Percentiles rank a stretch among this genome's conserved stretches.
phyloP scores from a whole-genome alignment of 176 grass and related monocot species.

The Sorghum bicolor region DNA sequence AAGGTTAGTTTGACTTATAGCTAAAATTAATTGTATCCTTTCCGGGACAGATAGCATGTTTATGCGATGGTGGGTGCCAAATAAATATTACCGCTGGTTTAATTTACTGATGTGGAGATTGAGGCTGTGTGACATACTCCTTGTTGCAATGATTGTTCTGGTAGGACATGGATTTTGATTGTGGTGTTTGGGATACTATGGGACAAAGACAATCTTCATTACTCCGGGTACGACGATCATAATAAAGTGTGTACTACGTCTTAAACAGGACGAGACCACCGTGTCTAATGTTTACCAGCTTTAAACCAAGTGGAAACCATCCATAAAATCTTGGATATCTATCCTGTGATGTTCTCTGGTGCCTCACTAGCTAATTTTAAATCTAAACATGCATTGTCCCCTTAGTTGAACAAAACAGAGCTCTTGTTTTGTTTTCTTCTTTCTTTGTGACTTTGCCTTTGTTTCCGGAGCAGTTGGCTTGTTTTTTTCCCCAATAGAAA shows the following conservation, averaged over 20 bases:
- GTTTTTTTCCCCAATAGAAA: no score
- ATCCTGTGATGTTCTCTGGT: neutral
- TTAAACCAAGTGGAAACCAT: neutral
- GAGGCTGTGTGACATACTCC: neutral
- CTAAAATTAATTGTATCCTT: no score
- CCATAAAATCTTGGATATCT: neutral
- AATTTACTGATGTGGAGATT: neutral
- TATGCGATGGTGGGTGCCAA: no score
- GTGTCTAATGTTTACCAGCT: neutral
- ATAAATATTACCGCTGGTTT: neutral
- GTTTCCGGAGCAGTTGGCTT: no score
- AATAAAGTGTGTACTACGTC: neutral
- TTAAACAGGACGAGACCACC: neutral
- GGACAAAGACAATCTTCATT: neutral
- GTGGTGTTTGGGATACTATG: neutral
- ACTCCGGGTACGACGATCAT: neutral
- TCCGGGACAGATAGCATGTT: no score
- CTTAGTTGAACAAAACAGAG: neutral
- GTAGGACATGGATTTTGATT: neutral
- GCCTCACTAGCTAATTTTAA: neutral
- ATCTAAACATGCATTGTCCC: neutral
- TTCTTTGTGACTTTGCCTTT: no score
- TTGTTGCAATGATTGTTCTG: neutral
- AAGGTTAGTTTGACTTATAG: no score
- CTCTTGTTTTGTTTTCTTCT: neutral